Evolutionary conservation across 2,329 filamentous ascomycete species (phyloP).

Genomic region (Zymoseptoria ardabiliae): DNA sequence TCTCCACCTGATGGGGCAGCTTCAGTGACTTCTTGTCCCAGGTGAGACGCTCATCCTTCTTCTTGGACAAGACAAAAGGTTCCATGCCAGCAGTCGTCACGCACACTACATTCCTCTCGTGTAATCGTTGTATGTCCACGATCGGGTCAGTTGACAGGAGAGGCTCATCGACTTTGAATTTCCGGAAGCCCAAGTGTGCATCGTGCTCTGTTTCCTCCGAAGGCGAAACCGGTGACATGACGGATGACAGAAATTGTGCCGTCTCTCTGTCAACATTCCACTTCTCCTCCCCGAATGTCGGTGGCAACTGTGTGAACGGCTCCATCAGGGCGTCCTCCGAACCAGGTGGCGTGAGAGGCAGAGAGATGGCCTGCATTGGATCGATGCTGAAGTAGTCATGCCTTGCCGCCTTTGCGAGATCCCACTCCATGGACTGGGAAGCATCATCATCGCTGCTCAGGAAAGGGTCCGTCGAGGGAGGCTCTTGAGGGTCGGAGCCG

Average conservation of each 20-base stretch:
- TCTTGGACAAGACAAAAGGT: constrained; percentile 31
- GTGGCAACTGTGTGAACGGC: not conserved
- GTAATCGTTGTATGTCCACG: constrained; percentile 37
- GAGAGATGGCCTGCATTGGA: not conserved
- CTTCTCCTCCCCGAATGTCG: constrained; percentile 10
- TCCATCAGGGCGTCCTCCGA: constrained; percentile 4
- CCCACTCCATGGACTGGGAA: constrained; percentile 1
- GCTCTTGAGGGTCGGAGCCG: not conserved
- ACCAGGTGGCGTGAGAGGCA: not conserved
- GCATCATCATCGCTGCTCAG: not conserved
- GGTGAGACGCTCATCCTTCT: constrained; percentile 37
- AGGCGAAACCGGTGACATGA: constrained; percentile 3
- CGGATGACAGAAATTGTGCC: constrained; percentile 17
- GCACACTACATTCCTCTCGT: constrained; percentile 17
- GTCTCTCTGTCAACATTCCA: constrained; percentile 26
- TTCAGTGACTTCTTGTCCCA: constrained; percentile 30
- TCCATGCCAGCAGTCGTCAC: constrained; percentile 9
- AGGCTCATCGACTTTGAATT: constrained; percentile 40
- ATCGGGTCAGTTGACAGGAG: constrained; percentile 40
- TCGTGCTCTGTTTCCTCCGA: constrained; percentile 3
- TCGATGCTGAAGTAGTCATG: constrained; percentile 4
- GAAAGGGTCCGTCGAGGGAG: not conserved
- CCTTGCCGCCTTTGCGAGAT: constrained; percentile 1
- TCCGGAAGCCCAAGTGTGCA: not conserved
- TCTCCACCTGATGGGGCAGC: constrained; percentile 10